Base-by-base conservation (phyloP, 2,329 filamentous ascomycete species). In the Xylariaceae sp. region DNA sequence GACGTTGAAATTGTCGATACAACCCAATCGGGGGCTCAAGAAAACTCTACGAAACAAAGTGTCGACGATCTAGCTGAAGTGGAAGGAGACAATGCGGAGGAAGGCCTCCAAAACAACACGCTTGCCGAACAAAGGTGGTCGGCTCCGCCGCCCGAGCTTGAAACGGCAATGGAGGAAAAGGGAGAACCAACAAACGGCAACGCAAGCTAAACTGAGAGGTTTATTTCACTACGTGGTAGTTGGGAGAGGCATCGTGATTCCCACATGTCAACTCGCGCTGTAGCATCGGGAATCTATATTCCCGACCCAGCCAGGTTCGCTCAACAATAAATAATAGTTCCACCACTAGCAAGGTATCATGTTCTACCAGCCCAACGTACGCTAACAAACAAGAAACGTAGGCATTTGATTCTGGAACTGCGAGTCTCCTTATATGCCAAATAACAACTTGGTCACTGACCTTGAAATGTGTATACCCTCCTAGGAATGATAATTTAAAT, bases 41-140 rank as follows among this genome's bases (percentile, higher is more conserved):
- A 53, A 21, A 40, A 31, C n/a, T 33, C 39, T 23, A 23, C 16
- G 8, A 40, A 40, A 2, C 33, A 57, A 39, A 45, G 47, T 21
- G 19, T 40, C 3, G 21, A 53, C 3, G 37, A 26, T 17, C 11
- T 12, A 31, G 9, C 23, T 19, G 50, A 45, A n/a, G 45, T 60
- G n/a, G 61, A 65, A 53, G 61, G 63, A 21, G 65, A 65, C 28
- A 65, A 65, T 39, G 55, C 60, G 12, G 44, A 63, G 31, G 61
- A 64, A 14, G 61, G 56, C 9, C 46, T 66, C 29, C 40, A 61
- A 49, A 66, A 60, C 48, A 66, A 67, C 44, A 46, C 61, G 14
- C 56, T 64, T 17, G 53, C 58, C 26, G 56, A 69, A 45, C 50
- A 60, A 37, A 53, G 57, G 31, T 68, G 63, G 61, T 67, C 65